Evolutionary conservation across 225 moss, liverwort and hornwort genomes (phyloP).

Genomic region (Lunularia cruciata): DNA sequence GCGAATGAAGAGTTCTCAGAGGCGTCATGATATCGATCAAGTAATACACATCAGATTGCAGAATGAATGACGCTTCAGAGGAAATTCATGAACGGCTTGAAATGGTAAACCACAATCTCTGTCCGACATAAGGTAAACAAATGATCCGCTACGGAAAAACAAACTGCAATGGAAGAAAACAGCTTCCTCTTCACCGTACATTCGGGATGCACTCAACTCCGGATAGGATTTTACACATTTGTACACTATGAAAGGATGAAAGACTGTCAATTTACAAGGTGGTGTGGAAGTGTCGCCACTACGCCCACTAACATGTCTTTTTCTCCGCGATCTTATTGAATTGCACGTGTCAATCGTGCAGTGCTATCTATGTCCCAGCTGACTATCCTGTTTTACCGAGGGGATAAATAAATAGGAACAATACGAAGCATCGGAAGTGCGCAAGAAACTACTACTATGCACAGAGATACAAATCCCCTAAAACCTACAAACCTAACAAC

Average conservation of each 20-base stretch:
- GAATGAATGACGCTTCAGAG: too few species aligned
- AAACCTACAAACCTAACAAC: conserved; percentile 9
- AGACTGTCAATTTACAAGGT: conserved; percentile 35
- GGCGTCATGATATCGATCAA: too few species aligned
- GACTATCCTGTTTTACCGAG: conserved; percentile 29
- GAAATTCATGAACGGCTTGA: too few species aligned
- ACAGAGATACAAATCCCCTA: conserved; percentile 35
- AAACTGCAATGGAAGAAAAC: background rate
- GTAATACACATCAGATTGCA: too few species aligned
- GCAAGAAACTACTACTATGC: conserved; percentile 28
- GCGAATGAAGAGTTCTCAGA: too few species aligned
- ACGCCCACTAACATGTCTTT: conserved; percentile 10
- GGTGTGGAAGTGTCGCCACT: conserved; percentile 35
- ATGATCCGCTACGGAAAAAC: too few species aligned
- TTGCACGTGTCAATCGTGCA: conserved; percentile 33
- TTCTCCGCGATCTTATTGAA: conserved; percentile 36
- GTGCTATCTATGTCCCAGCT: conserved; percentile 37
- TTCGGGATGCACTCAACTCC: conserved; percentile 14
- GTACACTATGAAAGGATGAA: conserved; percentile 41
- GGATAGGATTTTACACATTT: conserved; percentile 21
- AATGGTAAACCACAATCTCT: too few species aligned
- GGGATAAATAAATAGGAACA: conserved; percentile 41
- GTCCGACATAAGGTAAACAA: too few species aligned
- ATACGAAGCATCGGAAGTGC: conserved; percentile 13
- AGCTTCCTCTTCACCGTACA: background rate